Base-by-base conservation (phyloP, 2,329 filamentous ascomycete species). In the Pseudopithomyces maydicus region DNA sequence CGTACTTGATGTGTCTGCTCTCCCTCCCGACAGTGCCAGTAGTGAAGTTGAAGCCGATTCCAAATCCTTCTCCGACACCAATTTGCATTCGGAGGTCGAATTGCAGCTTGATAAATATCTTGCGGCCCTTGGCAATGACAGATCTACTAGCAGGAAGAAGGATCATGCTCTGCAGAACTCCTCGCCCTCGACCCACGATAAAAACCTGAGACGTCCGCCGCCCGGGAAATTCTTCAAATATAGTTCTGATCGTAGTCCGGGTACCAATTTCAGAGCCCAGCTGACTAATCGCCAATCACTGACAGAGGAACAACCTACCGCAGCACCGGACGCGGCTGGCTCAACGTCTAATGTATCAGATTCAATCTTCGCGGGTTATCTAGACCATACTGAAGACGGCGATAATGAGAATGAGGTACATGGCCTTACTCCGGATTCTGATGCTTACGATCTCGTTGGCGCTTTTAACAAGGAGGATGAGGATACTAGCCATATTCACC, bases 31-130 rank as follows among this genome's bases (percentile, higher is more conserved):
- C 11, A 14, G 5, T 11, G 38, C 38, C 19, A 17, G 22, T 39
- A 10, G 20, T n/a, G n/a, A 33, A n/a, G 45, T 17, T 10, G 20
- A 23, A 19, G 15, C 7, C 23, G n/a, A 23, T 14, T 43, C 48
- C 26, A 29, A 29, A 11, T 39, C 41, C 15, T 29, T 44, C 4
- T 47, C 42, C 10, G 2, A 29, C 15, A 19, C 12, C 15, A 26
- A 29, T 2, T 6, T 33, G 1, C 50, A 62, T 6, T 32, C 52
- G 5, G 47, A 57, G 11, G 57, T 65, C 19, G 54, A 65, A 22
- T 26, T 61, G 43, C 59, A 65, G 39, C 61, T 67, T 19, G 57
- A 63, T 15, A 56, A 54, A n/a, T 69, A 66, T 33, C 45, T 67
- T 7, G 50, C 49, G 0, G 54, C 49, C 3, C 50, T 66, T 11